These are phyloP conservation scores for Camelina sativa DNA, from an alignment of 345 rosid species.

Conservation along the genomic window DNA sequence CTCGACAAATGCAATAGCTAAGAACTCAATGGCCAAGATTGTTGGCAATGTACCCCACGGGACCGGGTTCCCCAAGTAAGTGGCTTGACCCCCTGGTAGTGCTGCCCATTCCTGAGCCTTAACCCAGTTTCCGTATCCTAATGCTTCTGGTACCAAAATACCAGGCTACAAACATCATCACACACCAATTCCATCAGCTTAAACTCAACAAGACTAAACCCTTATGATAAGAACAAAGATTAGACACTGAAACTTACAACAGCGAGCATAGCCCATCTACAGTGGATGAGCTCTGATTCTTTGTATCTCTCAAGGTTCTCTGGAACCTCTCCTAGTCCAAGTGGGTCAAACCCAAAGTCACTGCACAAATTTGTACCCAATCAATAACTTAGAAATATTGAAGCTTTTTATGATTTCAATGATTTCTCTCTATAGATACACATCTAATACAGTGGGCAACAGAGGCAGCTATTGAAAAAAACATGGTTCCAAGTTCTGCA, in stretches of 20 bases:
- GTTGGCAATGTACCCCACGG: conserved; percentile 98
- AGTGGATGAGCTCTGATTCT: conserved; percentile 94
- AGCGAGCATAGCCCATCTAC: conserved; percentile 99
- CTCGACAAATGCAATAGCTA: conserved; percentile 87
- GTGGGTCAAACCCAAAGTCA: conserved; percentile 99
- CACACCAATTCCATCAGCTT: conserved; percentile 19
- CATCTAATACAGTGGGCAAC: too few relatives aligned
- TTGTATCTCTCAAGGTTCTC: conserved; percentile 96
- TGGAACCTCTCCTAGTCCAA: conserved; percentile 89
- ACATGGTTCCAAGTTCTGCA: neutral
- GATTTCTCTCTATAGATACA: too few relatives aligned
- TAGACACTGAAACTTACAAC: conserved; percentile 64
- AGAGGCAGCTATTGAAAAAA: too few relatives aligned
- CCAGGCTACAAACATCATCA: conserved; percentile 64
- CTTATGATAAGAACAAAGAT: neutral
- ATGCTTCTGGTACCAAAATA: conserved; percentile 86
- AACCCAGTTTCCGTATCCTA: conserved; percentile 99
- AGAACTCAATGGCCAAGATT: conserved; percentile 81
- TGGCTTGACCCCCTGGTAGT: conserved; percentile 92
- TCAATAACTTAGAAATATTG: conserved; percentile 4
- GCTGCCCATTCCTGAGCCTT: conserved; percentile 99
- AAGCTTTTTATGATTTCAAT: neutral
- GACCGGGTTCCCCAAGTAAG: conserved; percentile 90
- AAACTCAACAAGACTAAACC: neutral
- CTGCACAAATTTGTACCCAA: conserved; percentile 46